These are phyloP conservation scores for Nakazawaea laoshanensis DNA, from an alignment of 805 yeast species.

Conservation along the genomic window DNA sequence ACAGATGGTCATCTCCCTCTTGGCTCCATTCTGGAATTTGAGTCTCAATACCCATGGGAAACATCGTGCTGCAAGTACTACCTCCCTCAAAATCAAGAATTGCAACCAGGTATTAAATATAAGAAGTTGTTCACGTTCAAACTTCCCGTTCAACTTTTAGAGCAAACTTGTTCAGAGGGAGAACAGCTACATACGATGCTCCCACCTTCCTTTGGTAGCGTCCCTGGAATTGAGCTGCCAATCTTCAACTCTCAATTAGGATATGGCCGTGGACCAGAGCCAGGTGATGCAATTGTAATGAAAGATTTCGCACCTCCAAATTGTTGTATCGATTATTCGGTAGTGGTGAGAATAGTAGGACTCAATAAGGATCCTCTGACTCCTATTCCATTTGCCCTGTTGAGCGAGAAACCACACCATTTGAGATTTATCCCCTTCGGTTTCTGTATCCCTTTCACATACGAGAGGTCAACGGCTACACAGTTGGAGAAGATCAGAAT, in stretches of 20 bases:
- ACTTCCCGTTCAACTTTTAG: conserved; percentile 44
- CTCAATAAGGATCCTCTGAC: conserved; percentile 17
- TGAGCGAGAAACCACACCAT: conserved; percentile 16
- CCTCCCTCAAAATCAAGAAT: conserved; percentile 32
- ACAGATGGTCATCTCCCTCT: background rate
- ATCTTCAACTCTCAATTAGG: conserved; percentile 35
- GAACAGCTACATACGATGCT: conserved; percentile 20
- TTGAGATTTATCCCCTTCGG: conserved; percentile 22
- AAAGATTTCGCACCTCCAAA: conserved; percentile 29
- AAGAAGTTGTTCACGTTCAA: conserved; percentile 52
- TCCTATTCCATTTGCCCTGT: conserved; percentile 13
- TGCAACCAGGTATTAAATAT: conserved; percentile 37
- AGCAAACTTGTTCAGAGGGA: conserved; percentile 41
- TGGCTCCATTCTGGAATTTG: background rate
- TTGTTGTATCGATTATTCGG: conserved; percentile 38
- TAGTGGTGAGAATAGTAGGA: conserved; percentile 48
- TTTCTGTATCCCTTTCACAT: conserved; percentile 9
- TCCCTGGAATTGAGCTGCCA: conserved; percentile 14
- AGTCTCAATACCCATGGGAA: too few relatives aligned
- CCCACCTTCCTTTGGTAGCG: conserved; percentile 33
- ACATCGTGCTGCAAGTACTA: conserved; percentile 17
- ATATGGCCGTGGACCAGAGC: conserved; percentile 40
- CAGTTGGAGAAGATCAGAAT: conserved; percentile 6
- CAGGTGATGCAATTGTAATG: conserved; percentile 47
- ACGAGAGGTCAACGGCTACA: conserved; percentile 7